phyloP scores from a whole-genome alignment of 192 early-diverging fungal species.

The Coemansia sp. region DNA sequence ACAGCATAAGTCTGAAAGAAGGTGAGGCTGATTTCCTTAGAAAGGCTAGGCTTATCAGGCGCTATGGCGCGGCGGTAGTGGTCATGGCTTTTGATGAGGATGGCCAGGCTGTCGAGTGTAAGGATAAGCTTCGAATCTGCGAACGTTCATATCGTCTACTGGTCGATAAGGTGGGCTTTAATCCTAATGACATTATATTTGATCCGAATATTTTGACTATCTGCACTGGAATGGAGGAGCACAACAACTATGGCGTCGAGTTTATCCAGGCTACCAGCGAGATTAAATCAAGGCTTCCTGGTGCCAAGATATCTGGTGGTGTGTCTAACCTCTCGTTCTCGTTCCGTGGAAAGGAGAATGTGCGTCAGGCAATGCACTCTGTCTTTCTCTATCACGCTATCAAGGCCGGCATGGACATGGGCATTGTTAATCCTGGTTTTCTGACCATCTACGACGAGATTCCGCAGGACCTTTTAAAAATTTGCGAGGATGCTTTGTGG shows the following conservation, averaged over 20 bases:
- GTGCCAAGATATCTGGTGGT: constrained; percentile 92
- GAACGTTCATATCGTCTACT: constrained; percentile 86
- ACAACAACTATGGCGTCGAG: constrained; percentile 94
- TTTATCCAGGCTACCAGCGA: constrained; percentile 75
- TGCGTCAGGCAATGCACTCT: constrained; percentile 94
- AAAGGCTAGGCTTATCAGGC: constrained; percentile 82
- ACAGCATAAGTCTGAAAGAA: constrained; percentile 94
- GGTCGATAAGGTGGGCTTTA: constrained; percentile 80
- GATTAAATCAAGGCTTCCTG: constrained; percentile 81
- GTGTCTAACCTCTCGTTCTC: constrained; percentile 98
- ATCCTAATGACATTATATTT: constrained; percentile 79
- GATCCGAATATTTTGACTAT: constrained; percentile 97
- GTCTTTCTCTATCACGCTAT: constrained; percentile 89
- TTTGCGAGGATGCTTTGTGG: constrained; percentile 93
- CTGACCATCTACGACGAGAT: constrained; percentile 96
- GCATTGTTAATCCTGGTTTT: constrained; percentile 96
- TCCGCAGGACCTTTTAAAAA: constrained; percentile 85
- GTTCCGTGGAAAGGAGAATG: constrained; percentile 89
- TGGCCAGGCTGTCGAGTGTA: constrained; percentile 83
- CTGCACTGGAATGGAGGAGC: constrained; percentile 95
- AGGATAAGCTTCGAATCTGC: constrained; percentile 88
- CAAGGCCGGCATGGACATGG: constrained; percentile 93
- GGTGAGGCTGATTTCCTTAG: constrained; percentile 90
- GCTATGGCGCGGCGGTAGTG: constrained; percentile 93
- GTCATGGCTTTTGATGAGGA: constrained; percentile 98